Conservation (phyloP, 306 rosid genomes). For the Mimosa bimucronata region DNA sequence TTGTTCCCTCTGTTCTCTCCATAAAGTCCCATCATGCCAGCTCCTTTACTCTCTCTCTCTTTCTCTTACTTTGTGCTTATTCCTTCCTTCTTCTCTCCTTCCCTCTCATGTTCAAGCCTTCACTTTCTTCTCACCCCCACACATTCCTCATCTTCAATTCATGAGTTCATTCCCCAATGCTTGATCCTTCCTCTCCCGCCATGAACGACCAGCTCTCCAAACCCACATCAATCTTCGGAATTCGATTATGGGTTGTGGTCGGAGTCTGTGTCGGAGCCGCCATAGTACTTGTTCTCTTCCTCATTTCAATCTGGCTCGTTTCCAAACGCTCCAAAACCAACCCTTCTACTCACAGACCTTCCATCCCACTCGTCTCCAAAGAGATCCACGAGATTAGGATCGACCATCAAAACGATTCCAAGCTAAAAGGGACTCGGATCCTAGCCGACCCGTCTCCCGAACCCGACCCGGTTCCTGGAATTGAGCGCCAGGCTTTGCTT, state of each 20-base stretch:
- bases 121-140: neutral
- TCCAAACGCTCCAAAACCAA: constrained; percentile 55
- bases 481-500: constrained; percentile 54
- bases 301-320: constrained; percentile 59
- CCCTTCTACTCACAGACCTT: constrained; percentile 35
- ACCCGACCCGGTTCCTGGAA: constrained; percentile 50
- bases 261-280: constrained; percentile 69
- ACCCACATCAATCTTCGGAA: constrained; percentile 63
- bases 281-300: constrained; percentile 59
- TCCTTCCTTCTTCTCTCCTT: neutral
- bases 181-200: constrained; percentile 40
- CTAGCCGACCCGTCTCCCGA: constrained; percentile 42
- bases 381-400: constrained; percentile 71
- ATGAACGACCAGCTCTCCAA: constrained; percentile 66
- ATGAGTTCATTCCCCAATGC: constrained; percentile 38
- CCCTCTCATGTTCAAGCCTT: neutral
- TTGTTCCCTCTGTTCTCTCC: constrained; percentile 1
- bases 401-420: constrained; percentile 39
- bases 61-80: neutral
- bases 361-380: constrained; percentile 55
- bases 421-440: constrained; percentile 39
- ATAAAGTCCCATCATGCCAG: constrained; percentile 70
- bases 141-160: neutral
- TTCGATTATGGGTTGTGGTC: constrained; percentile 57
- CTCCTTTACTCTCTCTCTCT: constrained; percentile 40